phyloP scores from a whole-genome alignment of 1,139 yeast genomes.

The Pneumocystis canis region DNA sequence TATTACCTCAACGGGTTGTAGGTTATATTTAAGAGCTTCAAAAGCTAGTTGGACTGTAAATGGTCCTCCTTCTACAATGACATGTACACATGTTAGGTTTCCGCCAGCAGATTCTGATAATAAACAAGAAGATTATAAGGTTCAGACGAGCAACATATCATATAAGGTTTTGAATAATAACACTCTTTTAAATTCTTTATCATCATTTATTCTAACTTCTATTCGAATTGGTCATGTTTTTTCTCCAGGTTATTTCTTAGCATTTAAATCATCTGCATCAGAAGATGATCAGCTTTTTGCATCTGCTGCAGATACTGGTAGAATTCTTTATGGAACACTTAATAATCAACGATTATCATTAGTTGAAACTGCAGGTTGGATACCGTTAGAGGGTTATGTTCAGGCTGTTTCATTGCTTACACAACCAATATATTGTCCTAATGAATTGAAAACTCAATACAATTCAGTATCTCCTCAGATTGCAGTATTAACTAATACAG shows the following conservation, averaged over 20 bases:
- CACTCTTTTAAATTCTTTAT: conserved; percentile 4
- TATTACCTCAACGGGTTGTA: conserved; percentile 70
- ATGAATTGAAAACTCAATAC: conserved; percentile 75
- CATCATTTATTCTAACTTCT: conserved; percentile 29
- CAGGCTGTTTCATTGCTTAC: conserved; percentile 57
- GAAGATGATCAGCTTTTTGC: conserved; percentile 45
- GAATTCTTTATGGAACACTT: conserved; percentile 31
- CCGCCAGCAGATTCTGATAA: conserved; percentile 20
- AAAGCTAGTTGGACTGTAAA: conserved; percentile 13
- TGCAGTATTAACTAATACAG: conserved; percentile 69
- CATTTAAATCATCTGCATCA: conserved; percentile 22
- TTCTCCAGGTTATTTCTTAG: conserved; percentile 72
- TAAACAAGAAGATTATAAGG: conserved; percentile 2
- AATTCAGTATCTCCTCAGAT: conserved; percentile 40
- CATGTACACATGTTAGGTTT: conserved; percentile 25
- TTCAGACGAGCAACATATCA: background rate
- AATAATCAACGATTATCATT: conserved; percentile 33
- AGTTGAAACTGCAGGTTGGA: conserved; percentile 69
- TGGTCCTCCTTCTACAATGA: conserved; percentile 13
- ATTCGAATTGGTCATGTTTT: conserved; percentile 38
- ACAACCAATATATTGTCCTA: conserved; percentile 68
- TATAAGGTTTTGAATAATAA: background rate
- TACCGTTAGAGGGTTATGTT: conserved; percentile 48
- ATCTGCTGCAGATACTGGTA: conserved; percentile 70
- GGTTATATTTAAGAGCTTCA: conserved; percentile 40